Conservation (phyloP, 805 yeast genomes). For the Maudiozyma pseudohumilis region DNA sequence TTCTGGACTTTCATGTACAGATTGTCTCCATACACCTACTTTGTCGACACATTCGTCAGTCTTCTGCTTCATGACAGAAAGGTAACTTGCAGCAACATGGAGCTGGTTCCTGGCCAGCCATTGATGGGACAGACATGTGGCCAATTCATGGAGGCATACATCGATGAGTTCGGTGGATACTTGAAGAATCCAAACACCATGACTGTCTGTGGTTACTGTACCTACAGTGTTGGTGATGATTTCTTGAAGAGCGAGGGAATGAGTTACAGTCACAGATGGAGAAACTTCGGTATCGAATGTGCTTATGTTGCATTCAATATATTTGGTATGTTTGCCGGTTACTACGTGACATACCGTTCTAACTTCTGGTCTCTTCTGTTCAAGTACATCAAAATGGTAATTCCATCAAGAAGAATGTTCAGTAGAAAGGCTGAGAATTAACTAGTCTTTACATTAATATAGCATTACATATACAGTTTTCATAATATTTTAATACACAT, state of each 20-base stretch:
- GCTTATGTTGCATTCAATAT: slow-evolving; percentile 44
- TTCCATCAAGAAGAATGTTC: slow-evolving; percentile 14
- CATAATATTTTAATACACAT: too few species aligned
- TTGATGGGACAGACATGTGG: slow-evolving; percentile 55
- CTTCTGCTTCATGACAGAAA: slow-evolving; percentile 39
- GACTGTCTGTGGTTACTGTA: slow-evolving; percentile 34
- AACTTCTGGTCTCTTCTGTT: slow-evolving; percentile 18
- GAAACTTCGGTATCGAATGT: slow-evolving; percentile 50
- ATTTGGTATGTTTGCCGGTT: slow-evolving; percentile 25
- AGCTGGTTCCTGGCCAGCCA: slow-evolving; percentile 42
- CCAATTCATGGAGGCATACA: slow-evolving; percentile 38
- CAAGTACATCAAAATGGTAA: slow-evolving; percentile 17
- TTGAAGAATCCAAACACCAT: slow-evolving; percentile 39
- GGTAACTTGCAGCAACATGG: slow-evolving; percentile 41
- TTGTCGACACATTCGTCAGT: slow-evolving; percentile 42
- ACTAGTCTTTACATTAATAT: too few species aligned
- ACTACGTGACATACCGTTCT: slow-evolving; percentile 15
- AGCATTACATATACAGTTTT: too few species aligned
- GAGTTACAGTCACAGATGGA: slow-evolving; percentile 41
- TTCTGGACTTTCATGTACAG: slow-evolving; percentile 71
- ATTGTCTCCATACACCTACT: slow-evolving; percentile 52
- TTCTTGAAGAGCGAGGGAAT: slow-evolving; percentile 33
- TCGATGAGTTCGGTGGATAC: slow-evolving; percentile 43
- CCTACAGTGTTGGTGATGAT: slow-evolving; percentile 32
- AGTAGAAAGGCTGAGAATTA: background rate